phyloP scores from a whole-genome alignment of 352 stramenopile genomes.

The Phytopythium cucurbitacearum region DNA sequence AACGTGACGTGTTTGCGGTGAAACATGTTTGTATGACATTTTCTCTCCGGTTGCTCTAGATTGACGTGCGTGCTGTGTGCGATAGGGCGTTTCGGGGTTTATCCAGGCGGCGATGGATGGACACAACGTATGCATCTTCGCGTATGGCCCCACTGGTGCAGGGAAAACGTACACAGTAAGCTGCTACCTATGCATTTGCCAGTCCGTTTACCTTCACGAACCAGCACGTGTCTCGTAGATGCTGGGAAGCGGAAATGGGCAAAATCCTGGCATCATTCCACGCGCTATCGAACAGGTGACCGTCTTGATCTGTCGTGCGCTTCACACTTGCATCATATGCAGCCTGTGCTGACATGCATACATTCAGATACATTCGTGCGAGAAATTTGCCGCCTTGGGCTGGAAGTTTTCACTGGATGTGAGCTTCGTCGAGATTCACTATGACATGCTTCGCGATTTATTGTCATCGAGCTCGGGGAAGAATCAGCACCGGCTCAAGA shows the following conservation, averaged over 20 bases:
- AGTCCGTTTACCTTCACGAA: background rate
- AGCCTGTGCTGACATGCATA: background rate
- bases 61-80: conserved; percentile 1
- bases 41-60: background rate
- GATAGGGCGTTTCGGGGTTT: conserved; percentile 76
- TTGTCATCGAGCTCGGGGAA: conserved; percentile 56
- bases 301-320: background rate
- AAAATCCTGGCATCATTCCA: conserved; percentile 97
- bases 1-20: conserved; percentile 92
- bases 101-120: conserved; percentile 94
- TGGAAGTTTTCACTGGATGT: conserved; percentile 97
- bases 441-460: conserved; percentile 97
- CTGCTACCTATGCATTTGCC: background rate
- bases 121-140: conserved; percentile 99
- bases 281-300: conserved; percentile 89
- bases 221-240: conserved; percentile 55
- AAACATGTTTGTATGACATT: background rate
- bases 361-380: conserved; percentile 68
- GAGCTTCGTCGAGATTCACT: conserved; percentile 99
- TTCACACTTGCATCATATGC: no score
- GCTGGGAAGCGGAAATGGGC: conserved; percentile 94
- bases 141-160: conserved; percentile 96
- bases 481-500: conserved; percentile 60
- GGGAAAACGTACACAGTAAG: conserved; percentile 95
- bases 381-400: conserved; percentile 63